Conservation (phyloP, 257 asterid genomes). For the Solanum etuberosum region DNA sequence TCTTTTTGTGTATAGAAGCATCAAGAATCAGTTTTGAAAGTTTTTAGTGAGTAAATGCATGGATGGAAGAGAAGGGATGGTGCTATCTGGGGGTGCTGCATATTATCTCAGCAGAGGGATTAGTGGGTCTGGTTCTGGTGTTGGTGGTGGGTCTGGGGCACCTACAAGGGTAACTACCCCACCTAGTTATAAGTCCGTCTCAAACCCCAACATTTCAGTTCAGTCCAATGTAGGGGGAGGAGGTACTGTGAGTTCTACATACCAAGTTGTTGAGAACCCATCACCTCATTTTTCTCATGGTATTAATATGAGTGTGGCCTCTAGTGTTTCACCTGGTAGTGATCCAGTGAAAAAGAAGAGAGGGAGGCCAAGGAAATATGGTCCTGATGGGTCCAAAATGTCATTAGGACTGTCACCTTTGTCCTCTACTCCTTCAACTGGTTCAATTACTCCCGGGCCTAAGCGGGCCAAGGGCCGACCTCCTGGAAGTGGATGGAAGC, state of each 20-base stretch:
- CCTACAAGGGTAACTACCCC: slow-evolving; percentile 16
- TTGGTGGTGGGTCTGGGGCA: slow-evolving; percentile 9
- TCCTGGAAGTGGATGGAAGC: slow-evolving; percentile 95
- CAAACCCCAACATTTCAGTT: slow-evolving; percentile 39
- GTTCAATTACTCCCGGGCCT: slow-evolving; percentile 34
- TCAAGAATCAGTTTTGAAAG: not conserved
- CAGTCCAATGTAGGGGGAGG: slow-evolving; percentile 47
- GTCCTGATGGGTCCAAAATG: slow-evolving; percentile 73
- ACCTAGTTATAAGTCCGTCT: slow-evolving; percentile 35
- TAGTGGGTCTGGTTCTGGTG: slow-evolving; percentile 17
- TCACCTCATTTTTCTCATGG: slow-evolving; percentile 42
- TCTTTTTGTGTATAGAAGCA: not conserved
- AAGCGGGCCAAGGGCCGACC: slow-evolving; percentile 69
- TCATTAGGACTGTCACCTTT: slow-evolving; percentile 57
- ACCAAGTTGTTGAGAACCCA: slow-evolving; percentile 46
- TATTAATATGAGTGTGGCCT: slow-evolving; percentile 19
- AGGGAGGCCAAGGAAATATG: slow-evolving; percentile 94
- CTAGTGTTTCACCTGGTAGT: slow-evolving; percentile 28
- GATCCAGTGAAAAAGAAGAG: slow-evolving; percentile 80
- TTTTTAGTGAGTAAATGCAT: slow-evolving; percentile 22
- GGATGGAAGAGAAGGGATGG: slow-evolving; percentile 39
- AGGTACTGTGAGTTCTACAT: slow-evolving; percentile 27
- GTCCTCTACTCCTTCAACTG: slow-evolving; percentile 39
- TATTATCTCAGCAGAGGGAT: slow-evolving; percentile 17
- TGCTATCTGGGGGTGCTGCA: slow-evolving; percentile 18